Evolutionary conservation across 345 rosid genomes (phyloP), one percentile per base, ranked within the genome.

Genomic region (Salix brachista): DNA sequence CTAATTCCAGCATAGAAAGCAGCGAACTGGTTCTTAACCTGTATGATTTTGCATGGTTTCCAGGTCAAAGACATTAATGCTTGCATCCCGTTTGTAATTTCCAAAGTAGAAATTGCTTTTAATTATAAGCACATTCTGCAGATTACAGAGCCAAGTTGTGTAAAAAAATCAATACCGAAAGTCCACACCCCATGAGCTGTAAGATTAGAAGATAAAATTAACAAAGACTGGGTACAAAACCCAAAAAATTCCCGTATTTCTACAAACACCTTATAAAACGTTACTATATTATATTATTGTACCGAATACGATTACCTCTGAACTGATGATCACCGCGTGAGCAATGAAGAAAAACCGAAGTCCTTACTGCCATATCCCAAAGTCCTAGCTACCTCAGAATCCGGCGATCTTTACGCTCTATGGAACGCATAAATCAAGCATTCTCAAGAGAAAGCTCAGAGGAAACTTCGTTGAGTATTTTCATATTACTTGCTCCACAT

Each of bases 361-460:
- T 62, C 30, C 19, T 0, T 23, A 5, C 30, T 48, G 6, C 8
- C 36, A 18, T 37, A 67, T 26, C 5, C 42, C 48, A 39, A 62
- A 69, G 28, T 52, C 64, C 62, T n/a, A n/a, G 14, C 9, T 3
- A 46, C 54, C 84, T 67, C 10, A 61, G 75, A 69, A 73, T 69
- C 74, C 78, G 78, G 78, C 84, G 84, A 62, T 16, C 25, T 32
- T 50, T 14, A 34, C 65, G 72, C 46, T 66, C 17, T 23, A 16
- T 28, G 61, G 64, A 36, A 61, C 71, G 30, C 76, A 64, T 65
- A 42, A 65, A n/a, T 2, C 6, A 5, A 41, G 36, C 28, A 48
- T 69, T 70, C 34, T 14, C 3, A 4, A 25, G 19, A 46, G 30
- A 69, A 28, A n/a, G 4, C 34, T 41, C 21, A 76, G 64, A 18